Conservation (phyloP, 306 rosid genomes). For the Castanea mollissima region DNA sequence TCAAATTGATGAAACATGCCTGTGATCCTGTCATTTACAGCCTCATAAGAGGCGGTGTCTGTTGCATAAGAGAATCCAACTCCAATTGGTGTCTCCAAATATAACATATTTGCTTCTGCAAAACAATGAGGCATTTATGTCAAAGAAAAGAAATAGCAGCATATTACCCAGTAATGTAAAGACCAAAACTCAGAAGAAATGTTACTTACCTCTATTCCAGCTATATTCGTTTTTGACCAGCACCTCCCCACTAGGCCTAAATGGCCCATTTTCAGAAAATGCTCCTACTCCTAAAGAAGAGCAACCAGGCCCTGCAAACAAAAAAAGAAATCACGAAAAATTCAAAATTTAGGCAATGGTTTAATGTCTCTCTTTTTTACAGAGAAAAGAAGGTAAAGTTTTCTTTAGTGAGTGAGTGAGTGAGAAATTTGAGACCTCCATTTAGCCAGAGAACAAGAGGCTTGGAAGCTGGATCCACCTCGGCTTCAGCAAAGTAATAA, state of each 20-base stretch:
- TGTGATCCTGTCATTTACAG: conserved; percentile 51
- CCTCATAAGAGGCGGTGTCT: conserved; percentile 43
- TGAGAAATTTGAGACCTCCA: conserved; percentile 35
- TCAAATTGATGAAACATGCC: conserved; percentile 18
- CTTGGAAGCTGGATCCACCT: conserved; percentile 66
- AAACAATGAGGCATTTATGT: background rate
- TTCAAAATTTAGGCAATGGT: background rate
- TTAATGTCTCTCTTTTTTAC: background rate
- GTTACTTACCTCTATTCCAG: conserved; percentile 47
- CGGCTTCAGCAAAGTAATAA: conserved; percentile 82
- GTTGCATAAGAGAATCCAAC: conserved; percentile 57
- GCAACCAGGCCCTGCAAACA: conserved; percentile 54
- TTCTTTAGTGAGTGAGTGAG: background rate
- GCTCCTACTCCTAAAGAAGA: conserved; percentile 68
- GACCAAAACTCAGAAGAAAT: background rate
- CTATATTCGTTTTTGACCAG: conserved; percentile 43
- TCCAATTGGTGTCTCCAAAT: conserved; percentile 58
- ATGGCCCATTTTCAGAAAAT: conserved; percentile 60
- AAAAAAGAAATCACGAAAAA: background rate
- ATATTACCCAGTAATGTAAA: background rate
- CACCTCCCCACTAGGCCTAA: conserved; percentile 48
- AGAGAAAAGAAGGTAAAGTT: background rate
- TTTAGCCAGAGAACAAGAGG: conserved; percentile 90
- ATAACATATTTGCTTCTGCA: conserved; percentile 62
- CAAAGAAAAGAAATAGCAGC: background rate